Conservation (phyloP, 352 stramenopile species). For the Blastocystis sp. region DNA sequence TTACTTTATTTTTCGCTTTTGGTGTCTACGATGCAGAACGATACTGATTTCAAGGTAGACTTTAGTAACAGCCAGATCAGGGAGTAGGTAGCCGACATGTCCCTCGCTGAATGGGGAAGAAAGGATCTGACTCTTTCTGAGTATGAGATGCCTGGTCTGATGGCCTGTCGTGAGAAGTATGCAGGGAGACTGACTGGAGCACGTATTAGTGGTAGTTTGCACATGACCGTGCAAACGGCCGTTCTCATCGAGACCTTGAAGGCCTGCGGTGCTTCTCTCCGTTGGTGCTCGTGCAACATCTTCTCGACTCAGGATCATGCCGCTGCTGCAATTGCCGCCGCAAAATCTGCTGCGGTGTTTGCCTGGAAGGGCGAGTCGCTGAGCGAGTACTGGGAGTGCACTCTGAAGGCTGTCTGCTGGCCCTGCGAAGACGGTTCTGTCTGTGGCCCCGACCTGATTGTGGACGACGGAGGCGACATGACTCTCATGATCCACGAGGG, state of each 20-base stretch:
- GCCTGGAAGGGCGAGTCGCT: conserved; percentile 96
- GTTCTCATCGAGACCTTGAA: conserved; percentile 97
- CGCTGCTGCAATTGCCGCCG: conserved; percentile 87
- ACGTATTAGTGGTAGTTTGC: conserved; percentile 86
- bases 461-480: conserved; percentile 97
- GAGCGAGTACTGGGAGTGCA: conserved; percentile 98
- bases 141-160: conserved; percentile 93
- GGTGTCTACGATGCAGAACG: conserved; percentile 26
- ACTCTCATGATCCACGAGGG: conserved; percentile 96
- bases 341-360: conserved; percentile 88
- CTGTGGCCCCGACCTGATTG: conserved; percentile 90
- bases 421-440: conserved; percentile 88
- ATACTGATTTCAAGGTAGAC: conserved; percentile 45
- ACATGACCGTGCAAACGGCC: conserved; percentile 98
- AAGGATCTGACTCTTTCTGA: conserved; percentile 96
- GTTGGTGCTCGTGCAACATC: conserved; percentile 98
- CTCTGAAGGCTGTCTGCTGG: conserved; percentile 92
- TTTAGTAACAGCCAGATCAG: background rate
- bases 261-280: conserved; percentile 86
- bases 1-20: no score
- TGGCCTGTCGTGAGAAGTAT: conserved; percentile 87
- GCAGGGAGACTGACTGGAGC: conserved; percentile 79
- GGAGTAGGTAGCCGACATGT: conserved; percentile 84
- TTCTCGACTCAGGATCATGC: conserved; percentile 97
- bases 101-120: conserved; percentile 91